Percentiles rank a stretch among this genome's conserved stretches.
Conservation (phyloP, 495 filamentous ascomycete species). For the Lindgomyces ingoldianus region DNA sequence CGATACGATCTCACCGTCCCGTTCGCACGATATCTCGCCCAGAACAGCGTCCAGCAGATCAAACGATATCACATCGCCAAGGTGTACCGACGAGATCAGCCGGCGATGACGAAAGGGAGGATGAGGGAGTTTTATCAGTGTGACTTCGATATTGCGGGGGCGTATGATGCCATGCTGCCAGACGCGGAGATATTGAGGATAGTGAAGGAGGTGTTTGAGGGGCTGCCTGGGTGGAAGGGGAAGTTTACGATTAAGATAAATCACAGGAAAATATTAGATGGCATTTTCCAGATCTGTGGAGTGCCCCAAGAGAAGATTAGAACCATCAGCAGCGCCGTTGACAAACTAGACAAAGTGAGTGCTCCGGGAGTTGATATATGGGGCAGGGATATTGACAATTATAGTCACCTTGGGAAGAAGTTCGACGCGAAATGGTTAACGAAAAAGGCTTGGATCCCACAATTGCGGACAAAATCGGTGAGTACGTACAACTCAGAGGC, state of each 20-base stretch:
- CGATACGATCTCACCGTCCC: constrained; percentile 93
- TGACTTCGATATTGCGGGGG: constrained; percentile 93
- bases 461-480: constrained; percentile 82
- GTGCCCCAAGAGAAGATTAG: constrained; percentile 85
- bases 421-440: constrained; percentile 87
- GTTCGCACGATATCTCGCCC: constrained; percentile 83
- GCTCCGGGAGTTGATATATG: neutral
- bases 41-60: constrained; percentile 76
- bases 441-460: constrained; percentile 78
- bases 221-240: constrained; percentile 67
- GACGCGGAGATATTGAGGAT: constrained; percentile 92
- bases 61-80: constrained; percentile 90
- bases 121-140: constrained; percentile 99
- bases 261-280: constrained; percentile 91
- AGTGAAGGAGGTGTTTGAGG: constrained; percentile 80
- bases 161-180: constrained; percentile 89
- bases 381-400: neutral
- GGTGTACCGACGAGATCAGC: constrained; percentile 80
- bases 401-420: constrained; percentile 74
- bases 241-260: constrained; percentile 89
- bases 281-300: constrained; percentile 86
- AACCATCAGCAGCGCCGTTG: constrained; percentile 84
- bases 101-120: constrained; percentile 80
- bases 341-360: constrained; percentile 82
- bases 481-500: constrained; percentile 72